Percentiles rank a stretch among this genome's conserved stretches.
phyloP scores from a whole-genome alignment of 2,329 filamentous ascomycete species.

The Ophiostoma populinum region DNA sequence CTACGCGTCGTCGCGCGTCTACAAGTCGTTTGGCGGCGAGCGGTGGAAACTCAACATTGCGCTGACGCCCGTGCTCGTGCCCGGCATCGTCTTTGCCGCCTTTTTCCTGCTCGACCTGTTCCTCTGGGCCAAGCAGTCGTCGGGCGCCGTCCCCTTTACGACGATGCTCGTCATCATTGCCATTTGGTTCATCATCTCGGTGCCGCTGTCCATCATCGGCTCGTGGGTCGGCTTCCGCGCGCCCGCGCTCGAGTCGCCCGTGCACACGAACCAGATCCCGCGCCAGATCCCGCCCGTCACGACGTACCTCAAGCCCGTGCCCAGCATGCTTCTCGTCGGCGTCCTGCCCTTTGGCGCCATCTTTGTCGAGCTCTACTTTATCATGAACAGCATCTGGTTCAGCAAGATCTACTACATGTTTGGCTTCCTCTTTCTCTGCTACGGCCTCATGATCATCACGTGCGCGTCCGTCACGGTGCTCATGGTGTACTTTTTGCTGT shows the following conservation, averaged over 20 bases:
- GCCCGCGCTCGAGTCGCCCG: constrained; percentile 54
- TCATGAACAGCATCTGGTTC: constrained; percentile 98
- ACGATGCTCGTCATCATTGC: constrained; percentile 88
- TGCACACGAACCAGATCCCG: constrained; percentile 93
- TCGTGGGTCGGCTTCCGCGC: constrained; percentile 88
- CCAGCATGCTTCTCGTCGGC: constrained; percentile 81
- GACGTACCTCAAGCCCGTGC: constrained; percentile 71
- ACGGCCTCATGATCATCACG: constrained; percentile 91
- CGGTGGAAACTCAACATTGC: constrained; percentile 89
- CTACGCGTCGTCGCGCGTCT: constrained; percentile 75
- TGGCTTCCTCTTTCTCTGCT: constrained; percentile 94
- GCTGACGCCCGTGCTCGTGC: constrained; percentile 71
- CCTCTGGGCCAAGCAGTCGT: constrained; percentile 83
- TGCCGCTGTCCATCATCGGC: constrained; percentile 75
- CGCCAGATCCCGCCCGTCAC: constrained; percentile 73
- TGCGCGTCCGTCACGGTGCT: constrained; percentile 82
- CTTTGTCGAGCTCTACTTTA: constrained; percentile 97
- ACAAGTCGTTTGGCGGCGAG: constrained; percentile 86
- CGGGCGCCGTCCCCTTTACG: constrained; percentile 85
- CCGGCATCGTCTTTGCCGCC: constrained; percentile 64
- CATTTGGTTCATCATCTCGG: constrained; percentile 95
- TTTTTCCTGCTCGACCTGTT: constrained; percentile 96
- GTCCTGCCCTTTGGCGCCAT: constrained; percentile 91
- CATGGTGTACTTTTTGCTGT: constrained; percentile 91
- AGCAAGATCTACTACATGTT: constrained; percentile 99